Evolutionary conservation across 148 eudicot genomes (phyloP).

Genomic region (Vaccinium macrocarpon): DNA sequence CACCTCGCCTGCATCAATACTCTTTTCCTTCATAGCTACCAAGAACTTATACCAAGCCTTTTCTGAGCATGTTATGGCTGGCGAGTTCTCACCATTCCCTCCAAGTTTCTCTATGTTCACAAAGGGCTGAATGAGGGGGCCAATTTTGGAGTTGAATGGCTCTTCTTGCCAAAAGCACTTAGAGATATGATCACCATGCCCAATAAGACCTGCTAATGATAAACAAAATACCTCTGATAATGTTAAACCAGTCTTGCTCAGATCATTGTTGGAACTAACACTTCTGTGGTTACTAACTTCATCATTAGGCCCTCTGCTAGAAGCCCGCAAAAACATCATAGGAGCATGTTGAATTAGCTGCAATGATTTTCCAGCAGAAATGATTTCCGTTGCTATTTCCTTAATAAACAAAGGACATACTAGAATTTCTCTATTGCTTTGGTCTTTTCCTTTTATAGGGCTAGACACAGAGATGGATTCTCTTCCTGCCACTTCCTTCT

Average conservation of each 20-base stretch:
- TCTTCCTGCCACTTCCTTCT: slow-evolving; percentile 27
- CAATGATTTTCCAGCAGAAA: slow-evolving; percentile 96
- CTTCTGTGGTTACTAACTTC: slow-evolving; percentile 22
- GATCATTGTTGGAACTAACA: slow-evolving; percentile 16
- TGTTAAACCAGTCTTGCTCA: slow-evolving; percentile 44
- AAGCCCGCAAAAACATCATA: slow-evolving; percentile 23
- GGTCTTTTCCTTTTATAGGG: slow-evolving; percentile 31
- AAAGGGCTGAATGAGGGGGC: slow-evolving; percentile 25
- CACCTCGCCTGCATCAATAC: slow-evolving; percentile 15
- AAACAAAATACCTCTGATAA: slow-evolving; percentile 83
- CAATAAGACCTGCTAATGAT: slow-evolving; percentile 76
- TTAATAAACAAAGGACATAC: slow-evolving; percentile 79
- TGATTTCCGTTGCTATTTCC: slow-evolving; percentile 64
- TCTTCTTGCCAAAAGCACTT: slow-evolving; percentile 51
- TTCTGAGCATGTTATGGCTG: slow-evolving; percentile 29
- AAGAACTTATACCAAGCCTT: slow-evolving; percentile 63
- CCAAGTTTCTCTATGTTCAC: slow-evolving; percentile 21
- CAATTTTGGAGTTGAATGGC: slow-evolving; percentile 30
- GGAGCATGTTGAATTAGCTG: slow-evolving; percentile 82
- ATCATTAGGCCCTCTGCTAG: slow-evolving; percentile 27
- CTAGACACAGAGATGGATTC: slow-evolving; percentile 27
- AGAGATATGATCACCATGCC: slow-evolving; percentile 81
- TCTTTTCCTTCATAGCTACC: slow-evolving; percentile 37
- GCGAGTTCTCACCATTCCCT: slow-evolving; percentile 25
- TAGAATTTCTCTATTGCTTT: slow-evolving; percentile 34